A percentile compares a stretch with the other conserved stretches of the same genome.
Conservation (phyloP, 106 monocot species). For the Dioscorea dumetorum region DNA sequence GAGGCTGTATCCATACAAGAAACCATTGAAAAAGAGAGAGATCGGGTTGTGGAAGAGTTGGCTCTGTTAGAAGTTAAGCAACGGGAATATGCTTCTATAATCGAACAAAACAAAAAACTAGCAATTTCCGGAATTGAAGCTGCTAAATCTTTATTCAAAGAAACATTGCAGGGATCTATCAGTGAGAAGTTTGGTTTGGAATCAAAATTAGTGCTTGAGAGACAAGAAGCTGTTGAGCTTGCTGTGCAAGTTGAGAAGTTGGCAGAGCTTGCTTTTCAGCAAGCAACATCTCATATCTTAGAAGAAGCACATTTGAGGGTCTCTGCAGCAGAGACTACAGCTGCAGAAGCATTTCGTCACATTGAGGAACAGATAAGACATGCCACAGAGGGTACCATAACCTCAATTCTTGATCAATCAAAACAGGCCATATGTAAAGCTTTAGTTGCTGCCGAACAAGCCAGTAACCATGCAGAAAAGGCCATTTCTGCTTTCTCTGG, state of each 20-base stretch:
- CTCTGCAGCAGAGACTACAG: slow-evolving; percentile 30
- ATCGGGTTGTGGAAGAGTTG: slow-evolving; percentile 20
- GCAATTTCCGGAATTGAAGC: slow-evolving; percentile 29
- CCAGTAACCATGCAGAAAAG: slow-evolving; percentile 13
- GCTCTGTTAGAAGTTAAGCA: slow-evolving; percentile 20
- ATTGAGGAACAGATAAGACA: slow-evolving; percentile 26
- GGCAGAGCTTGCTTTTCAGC: slow-evolving; percentile 25
- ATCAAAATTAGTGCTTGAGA: slow-evolving; percentile 26
- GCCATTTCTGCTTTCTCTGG: slow-evolving; percentile 11
- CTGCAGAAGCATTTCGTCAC: slow-evolving; percentile 17
- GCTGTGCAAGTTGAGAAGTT: slow-evolving; percentile 34
- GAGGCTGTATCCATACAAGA: slow-evolving; percentile 15
- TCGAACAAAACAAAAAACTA: slow-evolving; percentile 26
- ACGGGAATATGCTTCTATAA: slow-evolving; percentile 20
- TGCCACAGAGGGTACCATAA: slow-evolving; percentile 19
- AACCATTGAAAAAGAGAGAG: slow-evolving; percentile 20
- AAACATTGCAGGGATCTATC: slow-evolving; percentile 20
- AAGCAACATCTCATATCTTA: slow-evolving; percentile 29
- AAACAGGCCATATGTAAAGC: slow-evolving; percentile 20
- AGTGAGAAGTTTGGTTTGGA: slow-evolving; percentile 19
- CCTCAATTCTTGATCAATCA: slow-evolving; percentile 21
- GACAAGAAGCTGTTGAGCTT: slow-evolving; percentile 34
- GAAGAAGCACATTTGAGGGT: slow-evolving; percentile 25
- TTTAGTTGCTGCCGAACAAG: slow-evolving; percentile 23
- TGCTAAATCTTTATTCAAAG: slow-evolving; percentile 19